Percentiles rank a stretch among this genome's conserved stretches.
Evolutionary conservation across 257 asterid species (phyloP).

Genomic region (Cinchona pubescens): DNA sequence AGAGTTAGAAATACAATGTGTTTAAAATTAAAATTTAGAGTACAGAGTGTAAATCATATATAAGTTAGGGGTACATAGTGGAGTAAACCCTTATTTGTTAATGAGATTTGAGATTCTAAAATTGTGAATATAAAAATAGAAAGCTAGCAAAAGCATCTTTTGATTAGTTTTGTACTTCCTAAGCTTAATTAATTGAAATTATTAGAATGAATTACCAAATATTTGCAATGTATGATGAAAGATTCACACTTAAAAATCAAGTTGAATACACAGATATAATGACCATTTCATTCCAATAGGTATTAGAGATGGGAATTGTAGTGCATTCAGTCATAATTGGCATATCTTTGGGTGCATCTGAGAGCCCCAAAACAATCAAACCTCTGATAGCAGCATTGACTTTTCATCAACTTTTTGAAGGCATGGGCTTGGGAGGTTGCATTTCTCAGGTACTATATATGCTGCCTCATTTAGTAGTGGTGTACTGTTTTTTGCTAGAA

Average conservation of each 20-base stretch:
- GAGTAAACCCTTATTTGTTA: no score
- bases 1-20: no score
- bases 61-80: no score
- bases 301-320: slow-evolving; percentile 29
- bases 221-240: not conserved
- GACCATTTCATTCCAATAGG: not conserved
- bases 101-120: not conserved
- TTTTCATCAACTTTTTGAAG: slow-evolving; percentile 37
- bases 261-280: not conserved
- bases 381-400: slow-evolving; percentile 31
- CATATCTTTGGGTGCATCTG: slow-evolving; percentile 27
- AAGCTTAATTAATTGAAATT: no score
- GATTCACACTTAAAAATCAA: no score
- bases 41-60: no score
- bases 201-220: not conserved
- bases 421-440: slow-evolving; percentile 39
- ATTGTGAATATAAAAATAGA: not conserved
- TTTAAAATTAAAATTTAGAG: no score
- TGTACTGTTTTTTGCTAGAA: no score
- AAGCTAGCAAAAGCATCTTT: not conserved
- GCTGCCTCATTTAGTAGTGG: not conserved
- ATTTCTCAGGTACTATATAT: slow-evolving; percentile 28
- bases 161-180: not conserved
- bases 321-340: slow-evolving; percentile 37
- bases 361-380: slow-evolving; percentile 26